These are phyloP conservation scores for Schizopora paradoxa DNA, from an alignment of 1,284 basidiomycete species.

Conservation along the genomic window DNA sequence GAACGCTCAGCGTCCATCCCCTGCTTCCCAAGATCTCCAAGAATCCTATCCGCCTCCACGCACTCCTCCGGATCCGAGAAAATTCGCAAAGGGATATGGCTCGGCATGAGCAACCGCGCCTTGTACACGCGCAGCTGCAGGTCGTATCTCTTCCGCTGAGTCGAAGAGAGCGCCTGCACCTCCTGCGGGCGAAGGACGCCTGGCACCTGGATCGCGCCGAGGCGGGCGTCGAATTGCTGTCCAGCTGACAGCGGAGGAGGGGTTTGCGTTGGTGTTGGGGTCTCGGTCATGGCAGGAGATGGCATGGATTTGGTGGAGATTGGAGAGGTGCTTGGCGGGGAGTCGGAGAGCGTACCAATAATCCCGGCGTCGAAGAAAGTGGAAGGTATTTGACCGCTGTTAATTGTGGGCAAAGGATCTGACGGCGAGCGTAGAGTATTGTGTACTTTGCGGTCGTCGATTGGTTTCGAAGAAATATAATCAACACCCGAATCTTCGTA, in stretches of 20 bases:
- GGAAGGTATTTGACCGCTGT: too few relatives aligned
- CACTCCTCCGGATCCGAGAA: constrained; percentile 66
- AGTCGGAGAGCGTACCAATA: too few relatives aligned
- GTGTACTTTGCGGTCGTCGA: too few relatives aligned
- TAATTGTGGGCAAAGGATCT: too few relatives aligned
- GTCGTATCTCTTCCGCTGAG: constrained; percentile 48
- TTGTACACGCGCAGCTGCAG: constrained; percentile 57
- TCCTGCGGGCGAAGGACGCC: constrained; percentile 17
- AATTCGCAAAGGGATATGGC: constrained; percentile 50
- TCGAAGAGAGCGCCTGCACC: constrained; percentile 18
- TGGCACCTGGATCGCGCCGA: constrained; percentile 15
- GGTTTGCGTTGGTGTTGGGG: constrained; percentile 9
- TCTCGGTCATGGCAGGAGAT: too few relatives aligned
- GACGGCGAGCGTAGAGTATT: too few relatives aligned
- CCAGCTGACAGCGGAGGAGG: constrained; percentile 8
- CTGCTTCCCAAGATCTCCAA: constrained; percentile 5
- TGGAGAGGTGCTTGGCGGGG: too few relatives aligned
- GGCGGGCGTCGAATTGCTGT: constrained; percentile 18
- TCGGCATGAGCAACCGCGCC: constrained; percentile 51
- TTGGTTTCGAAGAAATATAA: too few relatives aligned
- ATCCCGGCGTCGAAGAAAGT: too few relatives aligned
- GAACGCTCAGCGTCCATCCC: too few relatives aligned
- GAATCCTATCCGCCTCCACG: constrained; percentile 39
- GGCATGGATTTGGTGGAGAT: too few relatives aligned
- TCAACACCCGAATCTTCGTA: too few relatives aligned